These are phyloP conservation scores for Nigrograna mackinnonii DNA, from an alignment of 2,329 filamentous ascomycete species.

Conservation along the genomic window DNA sequence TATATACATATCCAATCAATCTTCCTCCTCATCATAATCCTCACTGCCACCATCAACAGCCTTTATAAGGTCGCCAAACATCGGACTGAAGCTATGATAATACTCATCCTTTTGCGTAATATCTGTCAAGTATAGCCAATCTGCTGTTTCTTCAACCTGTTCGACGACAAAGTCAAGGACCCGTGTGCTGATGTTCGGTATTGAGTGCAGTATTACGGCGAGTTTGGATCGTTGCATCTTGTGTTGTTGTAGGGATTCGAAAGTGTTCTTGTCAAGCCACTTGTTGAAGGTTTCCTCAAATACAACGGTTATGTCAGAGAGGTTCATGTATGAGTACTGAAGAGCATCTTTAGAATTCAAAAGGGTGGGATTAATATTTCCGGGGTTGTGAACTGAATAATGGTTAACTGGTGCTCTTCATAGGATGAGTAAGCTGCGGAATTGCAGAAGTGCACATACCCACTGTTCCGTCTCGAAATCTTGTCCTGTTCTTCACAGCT, in stretches of 20 bases:
- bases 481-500: slow-evolving; percentile 20
- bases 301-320: slow-evolving; percentile 34
- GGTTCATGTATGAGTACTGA: slow-evolving; percentile 29
- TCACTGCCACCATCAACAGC: slow-evolving; percentile 21
- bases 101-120: slow-evolving; percentile 25
- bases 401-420: too few species aligned
- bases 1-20: too few species aligned
- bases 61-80: slow-evolving; percentile 25
- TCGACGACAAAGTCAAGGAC: slow-evolving; percentile 30
- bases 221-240: slow-evolving; percentile 22
- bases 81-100: slow-evolving; percentile 27
- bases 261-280: slow-evolving; percentile 22
- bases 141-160: slow-evolving; percentile 30
- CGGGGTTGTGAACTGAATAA: slow-evolving; percentile 30
- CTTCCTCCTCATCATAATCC: too few species aligned
- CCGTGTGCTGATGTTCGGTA: slow-evolving; percentile 25
- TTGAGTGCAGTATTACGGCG: slow-evolving; percentile 28
- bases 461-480: slow-evolving; percentile 28
- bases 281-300: slow-evolving; percentile 36
- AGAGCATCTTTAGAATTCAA: slow-evolving; percentile 18
- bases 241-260: slow-evolving; percentile 22
- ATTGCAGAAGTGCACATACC: slow-evolving; percentile 21
- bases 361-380: slow-evolving; percentile 17
- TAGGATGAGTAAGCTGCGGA: background rate
- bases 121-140: slow-evolving; percentile 33